phyloP scores from a whole-genome alignment of 1,284 basidiomycete genomes.

The Stereum hirsutum region DNA sequence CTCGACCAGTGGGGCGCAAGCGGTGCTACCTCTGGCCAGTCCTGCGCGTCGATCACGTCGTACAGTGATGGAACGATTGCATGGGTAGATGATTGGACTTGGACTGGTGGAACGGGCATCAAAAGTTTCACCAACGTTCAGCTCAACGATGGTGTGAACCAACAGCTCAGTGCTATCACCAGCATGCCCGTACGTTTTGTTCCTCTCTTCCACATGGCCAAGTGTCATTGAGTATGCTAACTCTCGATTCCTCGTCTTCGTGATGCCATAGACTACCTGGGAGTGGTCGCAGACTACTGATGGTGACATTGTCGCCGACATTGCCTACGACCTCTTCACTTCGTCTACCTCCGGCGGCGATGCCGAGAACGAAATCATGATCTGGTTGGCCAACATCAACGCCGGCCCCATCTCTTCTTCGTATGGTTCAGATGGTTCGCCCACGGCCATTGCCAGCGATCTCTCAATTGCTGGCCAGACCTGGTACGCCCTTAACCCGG shows the following conservation, averaged over 20 bases:
- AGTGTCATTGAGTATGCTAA: neutral
- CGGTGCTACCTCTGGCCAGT: constrained; percentile 37
- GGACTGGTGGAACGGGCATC: constrained; percentile 41
- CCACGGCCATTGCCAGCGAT: constrained; percentile 33
- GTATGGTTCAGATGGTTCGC: constrained; percentile 36
- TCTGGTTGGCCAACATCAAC: constrained; percentile 55
- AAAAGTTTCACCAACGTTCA: constrained; percentile 58
- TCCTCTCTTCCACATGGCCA: neutral
- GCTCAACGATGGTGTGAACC: constrained; percentile 41
- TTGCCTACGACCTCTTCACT: constrained; percentile 60
- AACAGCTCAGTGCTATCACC: constrained; percentile 41
- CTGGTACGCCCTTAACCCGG: constrained; percentile 27
- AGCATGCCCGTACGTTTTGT: constrained; percentile 40
- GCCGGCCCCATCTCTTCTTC: constrained; percentile 45
- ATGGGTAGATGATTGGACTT: constrained; percentile 48
- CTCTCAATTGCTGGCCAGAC: constrained; percentile 38
- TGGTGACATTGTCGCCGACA: constrained; percentile 34
- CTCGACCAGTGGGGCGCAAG: constrained; percentile 44
- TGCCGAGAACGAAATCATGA: constrained; percentile 53
- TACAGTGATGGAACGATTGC: constrained; percentile 33
- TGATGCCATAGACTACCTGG: constrained; percentile 27
- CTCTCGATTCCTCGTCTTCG: neutral
- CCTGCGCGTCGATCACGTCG: constrained; percentile 43
- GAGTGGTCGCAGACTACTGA: constrained; percentile 27
- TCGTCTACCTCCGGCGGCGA: constrained; percentile 38